Conservation (phyloP, 768 basidiomycete genomes). For the Lentinula raphanica region DNA sequence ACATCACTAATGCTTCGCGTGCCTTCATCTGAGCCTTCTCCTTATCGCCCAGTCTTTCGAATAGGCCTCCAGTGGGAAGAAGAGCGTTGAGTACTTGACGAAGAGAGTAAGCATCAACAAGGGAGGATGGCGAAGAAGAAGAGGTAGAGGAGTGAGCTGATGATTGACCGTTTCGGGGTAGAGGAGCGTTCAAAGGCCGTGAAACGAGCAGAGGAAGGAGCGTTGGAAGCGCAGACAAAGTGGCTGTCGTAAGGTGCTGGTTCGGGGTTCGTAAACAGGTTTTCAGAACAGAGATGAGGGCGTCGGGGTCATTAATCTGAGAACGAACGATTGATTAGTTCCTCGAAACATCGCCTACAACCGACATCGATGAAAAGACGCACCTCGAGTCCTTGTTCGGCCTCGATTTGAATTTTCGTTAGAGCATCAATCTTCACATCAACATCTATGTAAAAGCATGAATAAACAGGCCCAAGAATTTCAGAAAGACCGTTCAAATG, state of each 20-base stretch:
- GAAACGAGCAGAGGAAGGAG: slow-evolving; percentile 60
- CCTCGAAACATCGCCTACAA: neutral
- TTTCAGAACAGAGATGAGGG: slow-evolving; percentile 64
- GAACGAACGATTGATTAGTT: slow-evolving; percentile 9
- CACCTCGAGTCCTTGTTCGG: slow-evolving; percentile 70
- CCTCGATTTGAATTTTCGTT: slow-evolving; percentile 69
- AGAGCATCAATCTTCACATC: slow-evolving; percentile 80
- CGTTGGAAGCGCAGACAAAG: slow-evolving; percentile 63
- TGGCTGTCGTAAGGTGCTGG: slow-evolving; percentile 75
- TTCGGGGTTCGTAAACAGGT: slow-evolving; percentile 74
- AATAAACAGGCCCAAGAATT: slow-evolving; percentile 7
- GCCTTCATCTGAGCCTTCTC: slow-evolving; percentile 71
- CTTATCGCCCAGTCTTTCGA: slow-evolving; percentile 83
- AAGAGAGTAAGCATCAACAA: slow-evolving; percentile 52
- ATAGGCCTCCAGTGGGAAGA: slow-evolving; percentile 67
- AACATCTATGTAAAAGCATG: slow-evolving; percentile 46
- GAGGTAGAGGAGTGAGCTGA: slow-evolving; percentile 53
- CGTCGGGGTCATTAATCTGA: slow-evolving; percentile 72
- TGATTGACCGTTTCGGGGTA: slow-evolving; percentile 26
- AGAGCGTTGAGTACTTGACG: slow-evolving; percentile 67
- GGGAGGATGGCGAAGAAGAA: slow-evolving; percentile 34
- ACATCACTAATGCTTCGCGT: slow-evolving; percentile 66
- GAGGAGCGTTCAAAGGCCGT: slow-evolving; percentile 25
- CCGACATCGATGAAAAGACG: slow-evolving; percentile 13
- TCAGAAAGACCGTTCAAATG: slow-evolving; percentile 13